These are phyloP conservation scores for Cladosporium austrohemisphaericum DNA, from an alignment of 2,329 filamentous ascomycete species.

Conservation along the genomic window DNA sequence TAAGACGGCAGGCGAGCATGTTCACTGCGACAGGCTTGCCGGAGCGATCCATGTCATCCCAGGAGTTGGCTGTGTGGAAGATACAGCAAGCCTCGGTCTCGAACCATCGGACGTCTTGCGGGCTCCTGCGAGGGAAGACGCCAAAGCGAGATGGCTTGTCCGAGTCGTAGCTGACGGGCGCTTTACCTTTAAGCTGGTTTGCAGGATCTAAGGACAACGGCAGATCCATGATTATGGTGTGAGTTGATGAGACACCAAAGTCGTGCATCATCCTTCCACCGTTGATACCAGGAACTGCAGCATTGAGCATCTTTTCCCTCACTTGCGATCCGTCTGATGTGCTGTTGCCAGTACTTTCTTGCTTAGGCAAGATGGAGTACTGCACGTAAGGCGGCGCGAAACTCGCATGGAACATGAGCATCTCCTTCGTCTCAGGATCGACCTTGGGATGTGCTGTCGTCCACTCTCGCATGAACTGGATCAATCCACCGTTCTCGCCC, in stretches of 20 bases:
- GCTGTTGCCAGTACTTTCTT: slow-evolving; percentile 22
- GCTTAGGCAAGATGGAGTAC: slow-evolving; percentile 57
- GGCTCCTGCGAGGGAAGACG: slow-evolving; percentile 61
- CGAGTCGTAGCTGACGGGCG: slow-evolving; percentile 59
- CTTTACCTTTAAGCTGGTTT: slow-evolving; percentile 55
- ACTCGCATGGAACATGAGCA: slow-evolving; percentile 64
- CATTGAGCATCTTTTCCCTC: slow-evolving; percentile 43
- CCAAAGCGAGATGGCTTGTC: slow-evolving; percentile 59
- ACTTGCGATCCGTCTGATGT: background rate
- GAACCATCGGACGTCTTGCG: slow-evolving; percentile 60
- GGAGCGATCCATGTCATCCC: slow-evolving; percentile 50
- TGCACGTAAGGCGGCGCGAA: slow-evolving; percentile 64
- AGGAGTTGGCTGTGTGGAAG: slow-evolving; percentile 69
- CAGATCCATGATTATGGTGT: slow-evolving; percentile 67
- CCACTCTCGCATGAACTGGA: slow-evolving; percentile 66
- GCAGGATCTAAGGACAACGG: slow-evolving; percentile 63
- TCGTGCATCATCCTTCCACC: slow-evolving; percentile 73
- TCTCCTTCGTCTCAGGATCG: slow-evolving; percentile 60
- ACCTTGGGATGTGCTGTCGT: slow-evolving; percentile 67
- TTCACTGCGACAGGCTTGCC: slow-evolving; percentile 49
- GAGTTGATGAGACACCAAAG: slow-evolving; percentile 61
- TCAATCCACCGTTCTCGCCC: slow-evolving; percentile 41
- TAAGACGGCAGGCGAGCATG: slow-evolving; percentile 64
- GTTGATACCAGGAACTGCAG: slow-evolving; percentile 57
- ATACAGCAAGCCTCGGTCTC: slow-evolving; percentile 65